These are phyloP conservation scores for Xylaria digitata DNA, from an alignment of 2,329 filamentous ascomycete species.

Conservation along the genomic window DNA sequence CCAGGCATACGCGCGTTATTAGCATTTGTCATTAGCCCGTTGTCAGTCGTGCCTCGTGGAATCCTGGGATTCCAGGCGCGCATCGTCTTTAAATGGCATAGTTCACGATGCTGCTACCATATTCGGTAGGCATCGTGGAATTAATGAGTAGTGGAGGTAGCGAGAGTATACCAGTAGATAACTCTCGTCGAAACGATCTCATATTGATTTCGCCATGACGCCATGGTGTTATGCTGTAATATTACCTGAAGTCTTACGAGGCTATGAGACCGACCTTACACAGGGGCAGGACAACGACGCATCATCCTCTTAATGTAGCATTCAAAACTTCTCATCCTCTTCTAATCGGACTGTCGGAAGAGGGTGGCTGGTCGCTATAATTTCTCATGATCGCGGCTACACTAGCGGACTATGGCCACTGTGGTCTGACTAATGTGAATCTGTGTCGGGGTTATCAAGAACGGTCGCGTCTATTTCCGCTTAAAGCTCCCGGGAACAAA, in stretches of 20 bases:
- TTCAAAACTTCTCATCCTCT: neutral
- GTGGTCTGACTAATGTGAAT: neutral
- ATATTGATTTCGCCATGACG: neutral
- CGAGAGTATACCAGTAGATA: neutral
- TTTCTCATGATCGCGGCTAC: neutral
- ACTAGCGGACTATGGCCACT: constrained; percentile 5
- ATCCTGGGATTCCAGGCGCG: constrained; percentile 17
- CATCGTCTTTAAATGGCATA: constrained; percentile 12
- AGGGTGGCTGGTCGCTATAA: constrained; percentile 10
- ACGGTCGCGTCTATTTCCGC: constrained; percentile 20
- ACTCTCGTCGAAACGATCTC: neutral
- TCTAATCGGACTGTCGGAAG: neutral
- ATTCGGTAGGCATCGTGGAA: neutral
- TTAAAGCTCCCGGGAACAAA: constrained; percentile 19
- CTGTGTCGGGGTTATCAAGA: neutral
- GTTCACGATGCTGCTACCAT: neutral
- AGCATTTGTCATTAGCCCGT: constrained; percentile 33
- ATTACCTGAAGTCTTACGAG: constrained; percentile 1
- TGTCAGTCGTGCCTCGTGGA: constrained; percentile 16
- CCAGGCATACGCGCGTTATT: constrained; percentile 21
- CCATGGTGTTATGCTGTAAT: neutral
- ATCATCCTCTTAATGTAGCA: neutral
- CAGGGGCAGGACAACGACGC: constrained; percentile 1
- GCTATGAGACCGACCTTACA: constrained; percentile 1
- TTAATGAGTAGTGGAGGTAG: neutral